Conservation (phyloP, 257 asterid genomes). For the Nicotiana knightiana region DNA sequence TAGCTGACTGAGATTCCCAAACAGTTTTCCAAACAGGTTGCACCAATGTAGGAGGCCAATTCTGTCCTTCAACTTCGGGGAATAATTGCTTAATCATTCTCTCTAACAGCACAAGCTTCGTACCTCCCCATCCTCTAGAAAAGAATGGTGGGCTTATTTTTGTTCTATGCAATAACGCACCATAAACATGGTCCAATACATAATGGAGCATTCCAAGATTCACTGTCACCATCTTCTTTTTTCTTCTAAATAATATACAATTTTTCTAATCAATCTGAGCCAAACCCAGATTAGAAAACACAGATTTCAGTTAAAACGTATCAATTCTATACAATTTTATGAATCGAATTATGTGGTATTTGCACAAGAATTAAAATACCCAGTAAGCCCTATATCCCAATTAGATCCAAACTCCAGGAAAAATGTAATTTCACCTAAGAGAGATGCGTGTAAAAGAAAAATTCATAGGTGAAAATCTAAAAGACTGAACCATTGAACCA, state of each 20-base stretch:
- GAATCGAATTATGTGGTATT: neutral
- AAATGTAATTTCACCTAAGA: neutral
- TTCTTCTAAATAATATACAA: neutral
- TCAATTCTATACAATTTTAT: neutral
- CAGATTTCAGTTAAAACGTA: slow-evolving; percentile 3
- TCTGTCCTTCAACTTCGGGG: slow-evolving; percentile 58
- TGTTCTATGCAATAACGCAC: slow-evolving; percentile 86
- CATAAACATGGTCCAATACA: slow-evolving; percentile 82
- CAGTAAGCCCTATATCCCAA: neutral
- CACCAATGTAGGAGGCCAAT: slow-evolving; percentile 73
- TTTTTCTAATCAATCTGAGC: neutral
- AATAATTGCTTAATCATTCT: slow-evolving; percentile 65
- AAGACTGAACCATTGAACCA: neutral
- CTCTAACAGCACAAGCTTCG: slow-evolving; percentile 79
- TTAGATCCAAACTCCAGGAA: neutral
- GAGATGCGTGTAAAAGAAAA: neutral
- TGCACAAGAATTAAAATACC: neutral
- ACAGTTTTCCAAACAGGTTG: slow-evolving; percentile 78
- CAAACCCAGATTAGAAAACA: slow-evolving; percentile 15
- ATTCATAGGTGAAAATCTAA: neutral
- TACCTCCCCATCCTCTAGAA: slow-evolving; percentile 96
- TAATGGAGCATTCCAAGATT: slow-evolving; percentile 82
- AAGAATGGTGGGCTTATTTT: slow-evolving; percentile 78
- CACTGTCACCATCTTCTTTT: slow-evolving; percentile 52
- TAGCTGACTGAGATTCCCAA: slow-evolving; percentile 81